phyloP scores from a whole-genome alignment of 805 yeast genomes.

The Barnettozyma pratensis region DNA sequence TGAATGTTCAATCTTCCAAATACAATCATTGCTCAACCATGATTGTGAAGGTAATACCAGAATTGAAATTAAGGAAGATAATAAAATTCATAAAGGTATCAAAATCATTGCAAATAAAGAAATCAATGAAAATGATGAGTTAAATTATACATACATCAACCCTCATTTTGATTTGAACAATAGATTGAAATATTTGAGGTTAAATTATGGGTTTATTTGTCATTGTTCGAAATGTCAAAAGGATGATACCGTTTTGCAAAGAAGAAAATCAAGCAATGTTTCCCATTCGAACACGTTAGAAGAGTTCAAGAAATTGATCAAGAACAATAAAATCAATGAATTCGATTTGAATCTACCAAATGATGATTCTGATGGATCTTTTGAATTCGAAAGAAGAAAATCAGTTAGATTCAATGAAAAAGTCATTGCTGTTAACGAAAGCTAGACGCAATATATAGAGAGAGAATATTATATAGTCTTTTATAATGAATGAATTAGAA shows the following conservation, averaged over 20 bases:
- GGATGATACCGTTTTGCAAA: conserved; percentile 41
- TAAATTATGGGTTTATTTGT: conserved; percentile 79
- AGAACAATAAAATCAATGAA: conserved; percentile 33
- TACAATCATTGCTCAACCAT: conserved; percentile 72
- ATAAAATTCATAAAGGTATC: conserved; percentile 42
- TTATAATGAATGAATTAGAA: no score
- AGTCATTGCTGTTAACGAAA: conserved; percentile 46
- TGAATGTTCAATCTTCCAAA: conserved; percentile 54
- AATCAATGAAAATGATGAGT: conserved; percentile 60
- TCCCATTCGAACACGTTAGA: conserved; percentile 11
- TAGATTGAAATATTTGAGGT: conserved; percentile 59
- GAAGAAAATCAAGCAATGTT: conserved; percentile 39
- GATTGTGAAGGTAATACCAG: conserved; percentile 68
- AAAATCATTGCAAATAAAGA: conserved; percentile 54
- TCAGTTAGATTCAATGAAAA: conserved; percentile 63
- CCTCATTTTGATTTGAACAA: conserved; percentile 57
- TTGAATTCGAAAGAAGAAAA: conserved; percentile 45
- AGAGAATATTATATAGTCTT: neutral
- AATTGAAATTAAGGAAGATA: conserved; percentile 38
- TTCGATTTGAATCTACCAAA: conserved; percentile 46
- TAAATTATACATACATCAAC: conserved; percentile 64
- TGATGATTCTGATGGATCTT: conserved; percentile 8
- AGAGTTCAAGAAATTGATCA: conserved; percentile 45
- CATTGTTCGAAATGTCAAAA: conserved; percentile 58
- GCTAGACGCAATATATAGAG: conserved; percentile 7